Conservation (phyloP, 75 land plant genomes). For the Cryptomeria japonica region DNA sequence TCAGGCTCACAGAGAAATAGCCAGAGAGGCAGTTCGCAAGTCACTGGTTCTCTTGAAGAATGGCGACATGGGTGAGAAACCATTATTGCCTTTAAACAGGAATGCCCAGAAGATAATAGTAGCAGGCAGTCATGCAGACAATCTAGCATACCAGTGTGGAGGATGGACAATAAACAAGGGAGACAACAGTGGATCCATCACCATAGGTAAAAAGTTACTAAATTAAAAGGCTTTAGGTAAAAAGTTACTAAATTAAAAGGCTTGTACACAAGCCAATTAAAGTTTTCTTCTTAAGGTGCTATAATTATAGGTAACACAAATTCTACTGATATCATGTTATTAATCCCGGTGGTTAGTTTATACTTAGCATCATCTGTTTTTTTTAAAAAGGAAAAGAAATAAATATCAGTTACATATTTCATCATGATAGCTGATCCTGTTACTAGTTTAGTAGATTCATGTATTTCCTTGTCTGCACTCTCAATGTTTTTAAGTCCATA, state of each 20-base stretch:
- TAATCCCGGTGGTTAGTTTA: not conserved
- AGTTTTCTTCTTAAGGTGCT: not conserved
- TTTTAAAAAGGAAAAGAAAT: not conserved
- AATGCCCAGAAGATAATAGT: slow-evolving; percentile 71
- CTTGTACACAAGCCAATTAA: not conserved
- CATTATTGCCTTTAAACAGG: slow-evolving; percentile 70
- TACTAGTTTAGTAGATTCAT: not conserved
- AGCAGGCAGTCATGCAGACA: slow-evolving; percentile 81
- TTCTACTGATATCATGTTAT: not conserved
- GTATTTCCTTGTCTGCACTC: not conserved
- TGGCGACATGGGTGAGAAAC: slow-evolving; percentile 48
- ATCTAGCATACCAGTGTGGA: slow-evolving; percentile 90
- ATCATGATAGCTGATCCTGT: not conserved
- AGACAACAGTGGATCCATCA: slow-evolving; percentile 63
- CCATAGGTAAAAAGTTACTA: slow-evolving; percentile 49
- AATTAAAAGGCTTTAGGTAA: no score
- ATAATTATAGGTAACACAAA: not conserved
- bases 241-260: not conserved
- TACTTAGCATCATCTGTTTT: not conserved
- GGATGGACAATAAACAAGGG: slow-evolving; percentile 87
- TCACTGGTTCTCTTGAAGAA: slow-evolving; percentile 87
- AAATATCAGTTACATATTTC: not conserved
- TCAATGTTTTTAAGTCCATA: not conserved
- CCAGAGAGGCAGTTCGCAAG: slow-evolving; percentile 75
- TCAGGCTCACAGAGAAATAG: slow-evolving; percentile 61